Conservation (phyloP, 2,329 filamentous ascomycete species). For the Colletotrichum falcatum region DNA sequence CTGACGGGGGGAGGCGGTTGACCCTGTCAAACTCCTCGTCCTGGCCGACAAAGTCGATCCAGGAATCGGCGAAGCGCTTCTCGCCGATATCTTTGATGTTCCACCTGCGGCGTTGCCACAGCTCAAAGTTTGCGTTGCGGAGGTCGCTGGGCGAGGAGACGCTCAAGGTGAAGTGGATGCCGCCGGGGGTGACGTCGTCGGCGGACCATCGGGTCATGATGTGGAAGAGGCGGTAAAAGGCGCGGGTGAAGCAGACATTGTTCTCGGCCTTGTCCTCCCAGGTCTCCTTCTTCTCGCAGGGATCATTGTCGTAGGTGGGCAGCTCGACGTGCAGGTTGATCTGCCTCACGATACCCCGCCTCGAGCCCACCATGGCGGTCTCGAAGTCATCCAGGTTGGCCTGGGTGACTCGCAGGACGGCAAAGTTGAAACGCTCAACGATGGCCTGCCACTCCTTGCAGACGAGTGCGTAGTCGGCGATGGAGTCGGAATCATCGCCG, state of each 20-base stretch:
- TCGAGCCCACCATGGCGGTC: slow-evolving; percentile 41
- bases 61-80: slow-evolving; percentile 42
- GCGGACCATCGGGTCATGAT: slow-evolving; percentile 43
- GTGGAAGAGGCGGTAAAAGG: slow-evolving; percentile 44
- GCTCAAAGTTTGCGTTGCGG: slow-evolving; percentile 40
- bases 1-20: slow-evolving; percentile 41
- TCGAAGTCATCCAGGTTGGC: slow-evolving; percentile 43
- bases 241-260: slow-evolving; percentile 44
- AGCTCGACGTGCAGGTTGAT: slow-evolving; percentile 45
- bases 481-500: slow-evolving; percentile 37
- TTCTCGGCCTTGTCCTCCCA: slow-evolving; percentile 46
- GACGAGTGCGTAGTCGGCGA: slow-evolving; percentile 45
- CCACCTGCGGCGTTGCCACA: slow-evolving; percentile 43
- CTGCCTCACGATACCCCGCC: slow-evolving; percentile 42
- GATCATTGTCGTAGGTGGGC: slow-evolving; percentile 43
- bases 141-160: slow-evolving; percentile 43
- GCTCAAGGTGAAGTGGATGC: slow-evolving; percentile 40
- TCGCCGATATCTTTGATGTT: slow-evolving; percentile 43
- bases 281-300: slow-evolving; percentile 41
- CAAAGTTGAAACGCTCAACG: slow-evolving; percentile 45
- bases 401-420: slow-evolving; percentile 41
- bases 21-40: slow-evolving; percentile 38
- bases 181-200: slow-evolving; percentile 33
- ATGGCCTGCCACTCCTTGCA: slow-evolving; percentile 46
- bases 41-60: slow-evolving; percentile 41